A percentile compares a stretch with the other conserved stretches of the same genome.
These are phyloP conservation scores for Arthrinium phaeospermum DNA, from an alignment of 2,329 filamentous ascomycete species.

Conservation along the genomic window DNA sequence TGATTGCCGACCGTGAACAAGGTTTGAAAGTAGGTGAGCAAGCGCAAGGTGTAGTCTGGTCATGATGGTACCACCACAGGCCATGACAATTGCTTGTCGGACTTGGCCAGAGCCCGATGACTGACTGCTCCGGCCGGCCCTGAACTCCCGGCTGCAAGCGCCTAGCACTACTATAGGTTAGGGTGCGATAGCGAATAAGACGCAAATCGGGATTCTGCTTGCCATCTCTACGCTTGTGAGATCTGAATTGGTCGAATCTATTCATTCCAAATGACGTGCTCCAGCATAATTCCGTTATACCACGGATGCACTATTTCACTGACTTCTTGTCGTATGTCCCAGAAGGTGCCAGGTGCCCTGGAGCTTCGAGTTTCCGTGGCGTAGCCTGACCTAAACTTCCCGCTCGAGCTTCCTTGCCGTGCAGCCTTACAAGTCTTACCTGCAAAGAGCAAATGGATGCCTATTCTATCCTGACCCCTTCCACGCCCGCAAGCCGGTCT, in stretches of 20 bases:
- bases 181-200: not conserved
- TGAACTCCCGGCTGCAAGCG: not conserved
- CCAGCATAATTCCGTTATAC: not conserved
- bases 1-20: not conserved
- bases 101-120: conserved; percentile 7
- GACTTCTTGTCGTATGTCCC: not conserved
- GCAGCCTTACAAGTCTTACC: not conserved
- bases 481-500: not conserved
- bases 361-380: not conserved
- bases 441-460: not conserved
- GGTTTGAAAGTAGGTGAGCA: not conserved
- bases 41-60: not conserved
- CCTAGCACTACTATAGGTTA: not conserved
- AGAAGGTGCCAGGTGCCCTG: not conserved
- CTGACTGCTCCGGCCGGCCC: conserved; percentile 1
- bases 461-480: not conserved
- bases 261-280: not conserved
- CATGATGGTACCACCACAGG: conserved; percentile 15
- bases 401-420: not conserved
- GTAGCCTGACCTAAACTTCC: not conserved
- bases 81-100: conserved; percentile 13
- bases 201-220: not conserved
- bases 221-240: not conserved
- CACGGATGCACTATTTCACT: not conserved
- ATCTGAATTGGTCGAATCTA: not conserved